phyloP scores from a whole-genome alignment of 176 grass and related monocot species.

The Cenchrus purpureus region DNA sequence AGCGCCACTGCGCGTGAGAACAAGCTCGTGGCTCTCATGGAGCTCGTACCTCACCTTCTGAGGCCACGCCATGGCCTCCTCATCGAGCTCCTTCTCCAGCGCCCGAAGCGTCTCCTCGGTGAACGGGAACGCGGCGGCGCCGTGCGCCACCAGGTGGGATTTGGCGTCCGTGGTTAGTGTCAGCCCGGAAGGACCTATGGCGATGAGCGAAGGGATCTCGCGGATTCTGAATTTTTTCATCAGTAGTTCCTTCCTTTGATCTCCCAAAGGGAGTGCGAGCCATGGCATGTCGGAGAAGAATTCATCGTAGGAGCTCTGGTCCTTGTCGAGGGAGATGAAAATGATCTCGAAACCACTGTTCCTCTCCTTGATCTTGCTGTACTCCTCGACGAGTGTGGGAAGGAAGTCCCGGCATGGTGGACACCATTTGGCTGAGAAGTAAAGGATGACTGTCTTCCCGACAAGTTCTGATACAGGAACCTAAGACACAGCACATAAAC shows the following conservation, averaged over 20 bases:
- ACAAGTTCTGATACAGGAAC: slow-evolving; percentile 70
- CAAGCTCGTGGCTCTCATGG: slow-evolving; percentile 73
- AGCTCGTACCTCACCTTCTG: slow-evolving; percentile 66
- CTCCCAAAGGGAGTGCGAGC: slow-evolving; percentile 69
- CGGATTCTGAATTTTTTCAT: slow-evolving; percentile 52
- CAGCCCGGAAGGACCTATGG: slow-evolving; percentile 62
- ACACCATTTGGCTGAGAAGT: slow-evolving; percentile 83
- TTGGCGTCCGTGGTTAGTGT: slow-evolving; percentile 57
- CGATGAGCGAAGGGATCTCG: slow-evolving; percentile 60
- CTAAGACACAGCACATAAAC: slow-evolving; percentile 36
- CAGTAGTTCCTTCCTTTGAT: slow-evolving; percentile 53
- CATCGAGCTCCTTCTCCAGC: slow-evolving; percentile 51
- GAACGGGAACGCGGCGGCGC: slow-evolving; percentile 78
- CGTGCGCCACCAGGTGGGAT: slow-evolving; percentile 47
- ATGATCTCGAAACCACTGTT: slow-evolving; percentile 67
- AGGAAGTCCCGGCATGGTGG: slow-evolving; percentile 73
- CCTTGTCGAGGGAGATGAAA: slow-evolving; percentile 70
- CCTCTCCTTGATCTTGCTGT: slow-evolving; percentile 78
- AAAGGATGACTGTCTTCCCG: slow-evolving; percentile 83
- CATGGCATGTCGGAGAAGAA: slow-evolving; percentile 84
- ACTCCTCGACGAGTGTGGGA: slow-evolving; percentile 63
- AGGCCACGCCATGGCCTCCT: slow-evolving; percentile 63
- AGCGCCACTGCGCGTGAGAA: slow-evolving; percentile 30
- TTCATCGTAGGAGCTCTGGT: slow-evolving; percentile 59
- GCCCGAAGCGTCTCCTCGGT: slow-evolving; percentile 59